Conservation (phyloP, 1,284 basidiomycete genomes). For the Cystobasidium pallidum region DNA sequence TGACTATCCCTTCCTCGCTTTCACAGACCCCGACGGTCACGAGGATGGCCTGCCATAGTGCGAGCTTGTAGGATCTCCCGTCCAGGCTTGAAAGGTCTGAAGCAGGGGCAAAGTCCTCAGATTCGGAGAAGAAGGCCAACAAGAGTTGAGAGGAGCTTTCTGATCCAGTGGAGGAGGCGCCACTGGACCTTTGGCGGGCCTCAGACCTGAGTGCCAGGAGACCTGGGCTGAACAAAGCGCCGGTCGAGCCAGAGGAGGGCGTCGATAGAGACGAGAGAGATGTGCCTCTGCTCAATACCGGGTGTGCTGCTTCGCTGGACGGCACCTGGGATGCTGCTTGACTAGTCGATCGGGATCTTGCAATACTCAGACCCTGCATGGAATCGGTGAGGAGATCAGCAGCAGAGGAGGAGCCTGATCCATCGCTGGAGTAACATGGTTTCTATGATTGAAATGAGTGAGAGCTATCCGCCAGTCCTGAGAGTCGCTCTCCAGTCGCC, state of each 20-base stretch:
- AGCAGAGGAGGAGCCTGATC: neutral
- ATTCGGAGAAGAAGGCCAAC: slow-evolving; percentile 16
- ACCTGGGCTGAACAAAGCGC: neutral
- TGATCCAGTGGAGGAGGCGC: slow-evolving; percentile 3
- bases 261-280: neutral
- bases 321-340: neutral
- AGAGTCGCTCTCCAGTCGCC: no score
- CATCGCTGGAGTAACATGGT: no score
- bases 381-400: slow-evolving; percentile 1
- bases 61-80: slow-evolving; percentile 20
- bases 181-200: neutral
- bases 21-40: slow-evolving; percentile 21
- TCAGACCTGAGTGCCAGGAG: neutral
- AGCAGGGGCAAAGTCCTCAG: neutral
- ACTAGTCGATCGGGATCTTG: neutral
- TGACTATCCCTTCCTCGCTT: neutral
- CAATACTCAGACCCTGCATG: slow-evolving; percentile 9
- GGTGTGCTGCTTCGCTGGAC: neutral
- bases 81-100: neutral
- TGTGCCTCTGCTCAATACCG: neutral
- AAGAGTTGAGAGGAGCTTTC: slow-evolving; percentile 15
- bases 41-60: slow-evolving; percentile 32
- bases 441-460: no score
- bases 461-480: no score
- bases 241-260: neutral